Evolutionary conservation across 129 eudicot genomes (phyloP).

Genomic region (Saussurea involucrata): DNA sequence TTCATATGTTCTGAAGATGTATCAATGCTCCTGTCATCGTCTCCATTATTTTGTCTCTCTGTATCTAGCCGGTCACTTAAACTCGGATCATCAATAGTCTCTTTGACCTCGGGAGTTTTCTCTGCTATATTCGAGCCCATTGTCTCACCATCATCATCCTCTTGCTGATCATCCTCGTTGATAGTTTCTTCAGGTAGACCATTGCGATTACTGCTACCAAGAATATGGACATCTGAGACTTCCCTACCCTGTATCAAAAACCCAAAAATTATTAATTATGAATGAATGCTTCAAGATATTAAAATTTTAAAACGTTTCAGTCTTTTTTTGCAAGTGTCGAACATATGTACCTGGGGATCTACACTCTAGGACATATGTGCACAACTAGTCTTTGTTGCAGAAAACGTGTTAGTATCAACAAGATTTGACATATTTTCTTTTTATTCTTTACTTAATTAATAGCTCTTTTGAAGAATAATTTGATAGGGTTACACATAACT

Average conservation of each 20-base stretch:
- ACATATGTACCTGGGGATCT: too few species aligned
- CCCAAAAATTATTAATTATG: neutral
- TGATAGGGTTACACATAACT: too few species aligned
- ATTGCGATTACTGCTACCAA: constrained; percentile 5
- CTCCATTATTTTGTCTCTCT: neutral
- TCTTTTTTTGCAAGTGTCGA: too few species aligned
- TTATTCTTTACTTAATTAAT: too few species aligned
- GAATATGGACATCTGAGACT: neutral
- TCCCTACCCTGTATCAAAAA: constrained; percentile 16
- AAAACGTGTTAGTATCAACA: too few species aligned
- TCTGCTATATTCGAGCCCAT: neutral
- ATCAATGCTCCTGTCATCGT: neutral
- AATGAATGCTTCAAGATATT: neutral
- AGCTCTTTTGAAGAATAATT: too few species aligned
- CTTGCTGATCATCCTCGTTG: neutral
- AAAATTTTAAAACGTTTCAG: too few species aligned
- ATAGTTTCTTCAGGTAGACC: neutral
- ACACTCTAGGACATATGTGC: too few species aligned
- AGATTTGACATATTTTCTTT: too few species aligned
- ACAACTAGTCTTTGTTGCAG: too few species aligned
- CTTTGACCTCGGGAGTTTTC: constrained; percentile 2
- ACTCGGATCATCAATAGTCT: neutral
- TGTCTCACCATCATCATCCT: neutral
- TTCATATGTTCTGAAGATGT: neutral
- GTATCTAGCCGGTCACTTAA: neutral